phyloP scores from a whole-genome alignment of 2,329 filamentous ascomycete genomes.

The Aaosphaeria pasadenensis region DNA sequence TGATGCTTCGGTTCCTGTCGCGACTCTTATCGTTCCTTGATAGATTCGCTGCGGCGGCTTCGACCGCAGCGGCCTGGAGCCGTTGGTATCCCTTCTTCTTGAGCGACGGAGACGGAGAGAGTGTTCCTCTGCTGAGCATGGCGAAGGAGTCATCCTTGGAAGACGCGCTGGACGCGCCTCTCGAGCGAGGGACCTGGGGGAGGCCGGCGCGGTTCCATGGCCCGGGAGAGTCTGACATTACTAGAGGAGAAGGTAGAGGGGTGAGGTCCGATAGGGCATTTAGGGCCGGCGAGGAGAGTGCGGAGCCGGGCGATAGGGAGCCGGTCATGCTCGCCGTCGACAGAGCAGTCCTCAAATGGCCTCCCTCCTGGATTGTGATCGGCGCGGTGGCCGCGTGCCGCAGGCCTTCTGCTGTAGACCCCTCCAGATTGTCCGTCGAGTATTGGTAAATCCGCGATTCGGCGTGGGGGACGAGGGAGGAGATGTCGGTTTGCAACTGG shows the following conservation, averaged over 20 bases:
- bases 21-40: constrained; percentile 45
- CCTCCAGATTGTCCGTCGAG: constrained; percentile 25
- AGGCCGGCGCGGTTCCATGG: constrained; percentile 40
- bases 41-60: constrained; percentile 33
- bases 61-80: constrained; percentile 41
- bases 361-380: constrained; percentile 35
- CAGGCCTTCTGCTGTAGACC: constrained; percentile 21
- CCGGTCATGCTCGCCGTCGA: constrained; percentile 44
- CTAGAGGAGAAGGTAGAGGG: constrained; percentile 50
- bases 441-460: constrained; percentile 4
- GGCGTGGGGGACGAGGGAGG: constrained; percentile 9
- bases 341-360: constrained; percentile 36
- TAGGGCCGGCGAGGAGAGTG: constrained; percentile 47
- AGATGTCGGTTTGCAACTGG: constrained; percentile 25
- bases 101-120: constrained; percentile 37
- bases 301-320: constrained; percentile 45
- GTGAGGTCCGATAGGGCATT: constrained; percentile 50
- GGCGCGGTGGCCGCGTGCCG: constrained; percentile 35
- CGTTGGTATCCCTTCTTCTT: constrained; percentile 49
- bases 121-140: constrained; percentile 26
- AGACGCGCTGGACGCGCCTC: constrained; percentile 25
- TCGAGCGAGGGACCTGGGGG: constrained; percentile 30
- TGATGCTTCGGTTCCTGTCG: constrained; percentile 76
- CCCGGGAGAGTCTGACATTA: constrained; percentile 40
- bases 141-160: constrained; percentile 31